Conservation (phyloP, 805 yeast genomes). For the Saturnispora galanensis region DNA sequence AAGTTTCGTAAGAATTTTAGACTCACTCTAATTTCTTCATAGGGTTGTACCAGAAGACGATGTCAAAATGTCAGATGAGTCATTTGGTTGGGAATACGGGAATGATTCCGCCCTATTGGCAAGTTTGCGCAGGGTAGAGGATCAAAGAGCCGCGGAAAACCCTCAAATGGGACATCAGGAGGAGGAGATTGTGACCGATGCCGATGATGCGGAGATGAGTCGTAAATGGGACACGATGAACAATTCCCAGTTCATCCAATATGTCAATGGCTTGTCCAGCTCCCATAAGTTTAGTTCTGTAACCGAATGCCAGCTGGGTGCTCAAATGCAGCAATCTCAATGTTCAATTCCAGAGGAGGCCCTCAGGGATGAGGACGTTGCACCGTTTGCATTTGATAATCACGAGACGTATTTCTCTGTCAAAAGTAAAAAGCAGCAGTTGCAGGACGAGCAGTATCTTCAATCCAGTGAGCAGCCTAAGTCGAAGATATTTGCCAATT, state of each 20-base stretch:
- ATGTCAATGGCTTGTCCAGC: slow-evolving; percentile 21
- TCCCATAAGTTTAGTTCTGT: no score
- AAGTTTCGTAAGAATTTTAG: background rate
- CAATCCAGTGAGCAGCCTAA: slow-evolving; percentile 38
- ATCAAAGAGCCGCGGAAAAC: background rate
- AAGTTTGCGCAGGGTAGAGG: background rate
- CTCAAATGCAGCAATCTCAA: slow-evolving; percentile 1
- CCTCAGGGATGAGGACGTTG: slow-evolving; percentile 8
- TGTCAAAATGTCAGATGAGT: background rate
- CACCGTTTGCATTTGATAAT: slow-evolving; percentile 49
- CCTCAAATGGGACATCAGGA: background rate
- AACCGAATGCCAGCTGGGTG: background rate
- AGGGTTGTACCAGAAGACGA: background rate
- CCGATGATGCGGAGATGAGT: slow-evolving; percentile 4
- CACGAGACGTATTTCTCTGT: slow-evolving; percentile 54
- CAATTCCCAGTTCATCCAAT: slow-evolving; percentile 30
- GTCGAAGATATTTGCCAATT: slow-evolving; percentile 47
- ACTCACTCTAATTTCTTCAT: background rate
- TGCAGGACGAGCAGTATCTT: slow-evolving; percentile 39
- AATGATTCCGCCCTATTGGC: slow-evolving; percentile 1
- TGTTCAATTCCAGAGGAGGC: slow-evolving; percentile 5
- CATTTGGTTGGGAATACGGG: slow-evolving; percentile 6
- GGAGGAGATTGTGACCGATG: slow-evolving; percentile 8
- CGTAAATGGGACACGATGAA: slow-evolving; percentile 29
- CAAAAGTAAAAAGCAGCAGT: slow-evolving; percentile 55